These are phyloP conservation scores for Triangularia setosa DNA, from an alignment of 2,329 filamentous ascomycete genomes.

Conservation along the genomic window DNA sequence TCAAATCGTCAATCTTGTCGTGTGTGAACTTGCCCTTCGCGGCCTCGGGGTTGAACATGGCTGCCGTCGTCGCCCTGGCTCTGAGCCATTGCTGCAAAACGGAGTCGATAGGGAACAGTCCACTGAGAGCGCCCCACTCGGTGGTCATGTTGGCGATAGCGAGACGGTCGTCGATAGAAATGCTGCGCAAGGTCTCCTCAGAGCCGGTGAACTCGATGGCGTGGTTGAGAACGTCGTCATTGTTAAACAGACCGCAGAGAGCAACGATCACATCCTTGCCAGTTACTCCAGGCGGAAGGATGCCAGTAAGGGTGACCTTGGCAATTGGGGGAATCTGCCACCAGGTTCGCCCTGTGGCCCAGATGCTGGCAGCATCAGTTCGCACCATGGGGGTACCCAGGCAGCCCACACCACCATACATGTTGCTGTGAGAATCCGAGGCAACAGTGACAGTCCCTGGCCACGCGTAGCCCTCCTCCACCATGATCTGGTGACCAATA, in stretches of 20 bases:
- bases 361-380: constrained; percentile 83
- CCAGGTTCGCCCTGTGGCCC: constrained; percentile 80
- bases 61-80: constrained; percentile 68
- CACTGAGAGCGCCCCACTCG: constrained; percentile 66
- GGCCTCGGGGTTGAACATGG: constrained; percentile 52
- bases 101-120: constrained; percentile 73
- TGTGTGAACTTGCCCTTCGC: constrained; percentile 65
- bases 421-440: constrained; percentile 72
- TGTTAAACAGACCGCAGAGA: constrained; percentile 79
- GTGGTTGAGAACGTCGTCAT: constrained; percentile 87
- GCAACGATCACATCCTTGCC: constrained; percentile 95
- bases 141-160: constrained; percentile 74
- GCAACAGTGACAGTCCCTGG: constrained; percentile 80
- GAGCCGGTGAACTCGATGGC: constrained; percentile 82
- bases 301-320: constrained; percentile 71
- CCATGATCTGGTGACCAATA: constrained; percentile 90
- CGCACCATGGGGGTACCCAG: constrained; percentile 79
- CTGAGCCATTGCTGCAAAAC: constrained; percentile 70
- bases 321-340: constrained; percentile 83
- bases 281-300: constrained; percentile 73
- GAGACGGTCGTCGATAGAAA: constrained; percentile 65
- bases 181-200: constrained; percentile 68
- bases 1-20: constrained; percentile 66
- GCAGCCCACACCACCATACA: constrained; percentile 76
- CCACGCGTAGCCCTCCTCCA: constrained; percentile 80